Evolutionary conservation across 495 filamentous ascomycete species (phyloP).

Genomic region (Annulohypoxylon maeteangense): DNA sequence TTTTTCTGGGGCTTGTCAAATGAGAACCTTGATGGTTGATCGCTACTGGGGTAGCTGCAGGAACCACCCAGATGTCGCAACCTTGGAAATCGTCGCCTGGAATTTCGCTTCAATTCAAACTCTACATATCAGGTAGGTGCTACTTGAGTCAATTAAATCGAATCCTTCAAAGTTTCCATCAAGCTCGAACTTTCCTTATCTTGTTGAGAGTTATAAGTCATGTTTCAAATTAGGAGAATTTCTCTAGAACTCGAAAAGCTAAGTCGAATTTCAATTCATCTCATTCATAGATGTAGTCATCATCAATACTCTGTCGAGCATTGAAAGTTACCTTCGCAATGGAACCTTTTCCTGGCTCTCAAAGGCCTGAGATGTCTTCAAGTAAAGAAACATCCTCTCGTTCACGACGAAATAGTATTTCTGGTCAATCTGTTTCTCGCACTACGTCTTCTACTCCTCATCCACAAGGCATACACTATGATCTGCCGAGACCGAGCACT

Average conservation of each 20-base stretch:
- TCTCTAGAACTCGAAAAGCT: neutral
- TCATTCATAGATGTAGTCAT: neutral
- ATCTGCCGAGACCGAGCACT: constrained; percentile 28
- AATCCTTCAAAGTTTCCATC: neutral
- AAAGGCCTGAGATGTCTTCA: constrained; percentile 11
- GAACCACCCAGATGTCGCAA: neutral
- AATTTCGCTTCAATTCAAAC: neutral
- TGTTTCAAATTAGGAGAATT: neutral
- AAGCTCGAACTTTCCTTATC: neutral
- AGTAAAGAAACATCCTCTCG: constrained; percentile 12
- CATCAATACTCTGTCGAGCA: neutral
- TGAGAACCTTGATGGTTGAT: constrained; percentile 8
- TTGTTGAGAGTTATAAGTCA: neutral
- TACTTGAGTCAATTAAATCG: neutral
- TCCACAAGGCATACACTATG: constrained; percentile 12
- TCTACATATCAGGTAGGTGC: neutral
- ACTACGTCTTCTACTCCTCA: constrained; percentile 37
- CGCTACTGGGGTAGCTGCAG: neutral
- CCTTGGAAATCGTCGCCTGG: neutral
- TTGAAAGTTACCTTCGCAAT: neutral
- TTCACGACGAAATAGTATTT: neutral
- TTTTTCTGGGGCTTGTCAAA: neutral
- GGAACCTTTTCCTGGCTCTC: neutral
- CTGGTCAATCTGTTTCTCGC: constrained; percentile 19
- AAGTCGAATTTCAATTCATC: neutral